Evolutionary conservation across 73 alveolate genomes (phyloP), one percentile per base, ranked within the genome.

Genomic region (Diophrys appendiculata): DNA sequence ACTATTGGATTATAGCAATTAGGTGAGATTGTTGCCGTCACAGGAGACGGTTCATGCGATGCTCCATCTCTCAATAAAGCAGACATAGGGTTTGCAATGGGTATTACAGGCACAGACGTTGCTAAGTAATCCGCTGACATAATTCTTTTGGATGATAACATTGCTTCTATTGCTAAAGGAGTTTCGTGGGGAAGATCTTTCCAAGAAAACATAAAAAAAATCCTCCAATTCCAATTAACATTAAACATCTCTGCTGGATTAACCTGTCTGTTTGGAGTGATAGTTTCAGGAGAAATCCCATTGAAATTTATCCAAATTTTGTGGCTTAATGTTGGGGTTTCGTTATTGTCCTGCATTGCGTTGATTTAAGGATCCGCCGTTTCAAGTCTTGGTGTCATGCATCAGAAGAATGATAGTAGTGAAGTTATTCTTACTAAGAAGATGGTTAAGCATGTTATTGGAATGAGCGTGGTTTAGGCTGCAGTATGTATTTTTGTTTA

Each of bases 341-440:
- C 87, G 72, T 73, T 95, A 0, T 87, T 90, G 52, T 96, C 98
- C 25, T 89, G 97, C 3, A 65, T 95, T 14, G 98, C 99, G 31
- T 86, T 95, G 35, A 97, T 98, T 33, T 93, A 98, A 30, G 99
- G 93, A 60, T 97, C 99, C 34, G 98, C 99, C 67, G 90, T 78
- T 13, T 92, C 84, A 24, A 78, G 93, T 25, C 88, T 95, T 27
- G 91, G 84, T 34, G 85, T 95, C 77, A 73, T 74, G 72, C 98
- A 97, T 14, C 88, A 92, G 26, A 78, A 82, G 71, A 93, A 88
- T 80, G 96, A 91, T n/a, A n/a, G n/a, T n/a, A n/a, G n/a, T 60
- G 98, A 94, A 56, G 76, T 82, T 27, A 90, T 93, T 30, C 72
- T 91, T 0, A 90, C 94, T 71, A 80, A 88, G 0, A 80, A 71